phyloP scores from a whole-genome alignment of 2,329 filamentous ascomycete genomes.

The Paramyrothecium roridum region DNA sequence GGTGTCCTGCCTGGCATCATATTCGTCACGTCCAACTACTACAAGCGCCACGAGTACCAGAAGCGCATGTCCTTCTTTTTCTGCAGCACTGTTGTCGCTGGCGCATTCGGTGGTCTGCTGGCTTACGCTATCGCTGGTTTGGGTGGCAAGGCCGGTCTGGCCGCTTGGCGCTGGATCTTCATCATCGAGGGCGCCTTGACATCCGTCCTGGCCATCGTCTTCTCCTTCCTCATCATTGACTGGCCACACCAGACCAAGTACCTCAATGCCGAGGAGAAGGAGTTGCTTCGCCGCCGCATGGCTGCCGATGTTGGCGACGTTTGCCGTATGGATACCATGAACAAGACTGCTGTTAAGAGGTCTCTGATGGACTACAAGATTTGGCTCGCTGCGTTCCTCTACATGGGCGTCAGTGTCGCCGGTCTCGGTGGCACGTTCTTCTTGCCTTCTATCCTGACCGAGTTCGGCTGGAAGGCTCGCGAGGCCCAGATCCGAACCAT shows the following conservation, averaged over 20 bases:
- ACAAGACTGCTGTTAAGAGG: conserved; percentile 41
- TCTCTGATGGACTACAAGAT: conserved; percentile 46
- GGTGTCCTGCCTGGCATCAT: conserved; percentile 33
- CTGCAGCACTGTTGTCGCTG: conserved; percentile 35
- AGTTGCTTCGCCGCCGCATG: conserved; percentile 37
- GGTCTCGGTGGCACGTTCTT: conserved; percentile 39
- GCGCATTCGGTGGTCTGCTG: conserved; percentile 42
- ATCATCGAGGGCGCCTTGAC: conserved; percentile 25
- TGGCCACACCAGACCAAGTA: conserved; percentile 32
- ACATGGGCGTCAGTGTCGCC: conserved; percentile 38
- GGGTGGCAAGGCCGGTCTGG: conserved; percentile 35
- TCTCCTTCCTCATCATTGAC: conserved; percentile 17
- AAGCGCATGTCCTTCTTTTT: conserved; percentile 41
- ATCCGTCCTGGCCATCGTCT: conserved; percentile 14
- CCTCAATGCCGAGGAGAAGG: conserved; percentile 40
- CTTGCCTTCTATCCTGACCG: conserved; percentile 32
- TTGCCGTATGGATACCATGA: conserved; percentile 48
- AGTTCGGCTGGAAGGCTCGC: conserved; percentile 29
- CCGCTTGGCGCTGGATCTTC: conserved; percentile 44
- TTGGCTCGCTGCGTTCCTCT: conserved; percentile 33
- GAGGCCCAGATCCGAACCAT: conserved; percentile 32
- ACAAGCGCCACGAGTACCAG: conserved; percentile 46
- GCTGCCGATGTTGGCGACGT: conserved; percentile 37
- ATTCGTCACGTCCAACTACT: conserved; percentile 46
- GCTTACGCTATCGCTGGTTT: conserved; percentile 45